Evolutionary conservation across 805 yeast genomes (phyloP).

Genomic region (Kodamaea jinghongensis): DNA sequence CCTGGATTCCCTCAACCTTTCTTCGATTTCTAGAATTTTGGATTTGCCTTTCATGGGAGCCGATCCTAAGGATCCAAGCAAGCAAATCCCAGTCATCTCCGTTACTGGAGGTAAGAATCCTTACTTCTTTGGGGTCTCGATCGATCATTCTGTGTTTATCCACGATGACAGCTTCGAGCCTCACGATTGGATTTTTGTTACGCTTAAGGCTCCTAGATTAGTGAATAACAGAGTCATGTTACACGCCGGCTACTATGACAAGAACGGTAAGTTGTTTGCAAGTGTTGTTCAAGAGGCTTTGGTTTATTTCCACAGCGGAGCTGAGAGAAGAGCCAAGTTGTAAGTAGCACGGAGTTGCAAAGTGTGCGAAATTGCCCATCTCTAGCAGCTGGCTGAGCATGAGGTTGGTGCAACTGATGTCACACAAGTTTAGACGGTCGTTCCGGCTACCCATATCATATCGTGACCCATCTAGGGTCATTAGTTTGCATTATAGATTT

Average conservation of each 20-base stretch:
- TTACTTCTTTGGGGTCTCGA: constrained; percentile 30
- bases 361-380: too few species aligned
- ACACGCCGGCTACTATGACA: constrained; percentile 28
- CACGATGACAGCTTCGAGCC: constrained; percentile 37
- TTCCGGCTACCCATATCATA: too few species aligned
- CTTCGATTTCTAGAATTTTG: constrained; percentile 26
- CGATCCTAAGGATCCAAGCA: constrained; percentile 4
- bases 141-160: constrained; percentile 35
- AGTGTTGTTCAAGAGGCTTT: constrained; percentile 36
- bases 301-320: constrained; percentile 23
- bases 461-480: too few species aligned
- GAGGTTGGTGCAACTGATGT: too few species aligned
- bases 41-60: constrained; percentile 22
- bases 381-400: too few species aligned
- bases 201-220: constrained; percentile 27
- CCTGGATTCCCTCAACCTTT: constrained; percentile 33
- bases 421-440: too few species aligned
- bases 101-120: constrained; percentile 23
- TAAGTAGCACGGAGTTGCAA: too few species aligned
- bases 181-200: constrained; percentile 29
- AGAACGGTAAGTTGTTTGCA: constrained; percentile 29
- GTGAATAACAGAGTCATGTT: constrained; percentile 31
- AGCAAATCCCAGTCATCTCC: constrained; percentile 11
- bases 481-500: too few species aligned
- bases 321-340: constrained; percentile 21